Base-by-base conservation (phyloP, 179 eudicot genomes). In the Pouteria campechiana region DNA sequence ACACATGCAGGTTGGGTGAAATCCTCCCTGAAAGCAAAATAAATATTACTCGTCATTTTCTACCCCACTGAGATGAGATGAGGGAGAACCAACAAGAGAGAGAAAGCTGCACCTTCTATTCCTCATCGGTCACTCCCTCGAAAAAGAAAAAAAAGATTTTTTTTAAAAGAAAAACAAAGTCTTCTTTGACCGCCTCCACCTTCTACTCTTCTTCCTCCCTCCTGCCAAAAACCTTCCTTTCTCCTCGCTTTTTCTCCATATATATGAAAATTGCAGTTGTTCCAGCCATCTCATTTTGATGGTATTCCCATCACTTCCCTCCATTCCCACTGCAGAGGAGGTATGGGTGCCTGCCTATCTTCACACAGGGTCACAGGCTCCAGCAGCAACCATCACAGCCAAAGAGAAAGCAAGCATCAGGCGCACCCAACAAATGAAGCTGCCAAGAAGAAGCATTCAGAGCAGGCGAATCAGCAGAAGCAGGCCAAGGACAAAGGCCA, bases 281-380 rank as follows among this genome's bases (percentile, higher is more conserved):
- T n/a, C n/a, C n/a, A 21, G 15, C 39, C 9, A 13, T 37, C 34
- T 6, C 37, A 17, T 17, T 23, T 10, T 45, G 16, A 20, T 25
- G n/a, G 3, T 46, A n/a, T 17, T 6, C 7, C 8, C 11, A 1
- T 6, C 2, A 18, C 11, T 2, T 46, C 48, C 25, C 11, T 17
- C 48, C 12, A 25, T 21, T 37, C 19, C 50, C 13, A 10, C 14
- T 5, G 5, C 35, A 31, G 33, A 33, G 16, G 18, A 17, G 23
- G 25, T 14, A 89, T 90, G 98, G 98, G 98, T 48, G 30, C 54
- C 32, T 90, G 95, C 65, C 69, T 85, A 5, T 90, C 98, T 0
- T 64, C 75, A 44, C 47, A 48, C 23, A 81, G 75, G 63, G 75
- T 86, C 1, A 67, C 64, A 46, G 93, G 98, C 24, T 68, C 97